A percentile compares a stretch with the other conserved stretches of the same genome.
Evolutionary conservation across 805 yeast species (phyloP).

Genomic region (Candida caryicola): DNA sequence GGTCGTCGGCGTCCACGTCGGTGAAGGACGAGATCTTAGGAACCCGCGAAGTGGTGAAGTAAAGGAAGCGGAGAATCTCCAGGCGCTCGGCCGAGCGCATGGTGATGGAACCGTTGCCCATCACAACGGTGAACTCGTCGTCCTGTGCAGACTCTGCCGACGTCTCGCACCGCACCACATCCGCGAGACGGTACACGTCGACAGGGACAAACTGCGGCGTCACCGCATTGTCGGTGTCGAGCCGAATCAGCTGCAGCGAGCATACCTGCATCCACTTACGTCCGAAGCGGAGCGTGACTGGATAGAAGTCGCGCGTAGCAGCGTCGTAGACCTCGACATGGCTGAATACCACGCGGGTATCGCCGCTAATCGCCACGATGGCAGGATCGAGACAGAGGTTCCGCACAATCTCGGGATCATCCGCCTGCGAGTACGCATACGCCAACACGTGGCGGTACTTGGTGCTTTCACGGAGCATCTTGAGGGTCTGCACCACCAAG

Average conservation of each 20-base stretch:
- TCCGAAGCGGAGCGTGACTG: slow-evolving; percentile 67
- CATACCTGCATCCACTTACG: slow-evolving; percentile 59
- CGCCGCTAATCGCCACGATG: slow-evolving; percentile 33
- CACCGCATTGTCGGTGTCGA: slow-evolving; percentile 17
- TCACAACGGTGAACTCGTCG: slow-evolving; percentile 35
- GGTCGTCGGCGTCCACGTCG: slow-evolving; percentile 14
- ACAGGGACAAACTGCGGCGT: slow-evolving; percentile 33
- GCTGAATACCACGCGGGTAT: slow-evolving; percentile 34
- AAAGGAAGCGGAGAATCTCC: slow-evolving; percentile 69
- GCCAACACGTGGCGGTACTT: slow-evolving; percentile 15
- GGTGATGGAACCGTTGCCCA: slow-evolving; percentile 25
- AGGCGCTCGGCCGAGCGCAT: slow-evolving; percentile 35
- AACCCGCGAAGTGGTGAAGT: slow-evolving; percentile 59
- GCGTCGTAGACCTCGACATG: slow-evolving; percentile 47
- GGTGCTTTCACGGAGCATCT: slow-evolving; percentile 9
- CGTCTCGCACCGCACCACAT: slow-evolving; percentile 36
- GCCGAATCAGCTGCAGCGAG: slow-evolving; percentile 20
- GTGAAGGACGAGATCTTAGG: slow-evolving; percentile 31
- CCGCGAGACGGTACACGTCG: slow-evolving; percentile 31
- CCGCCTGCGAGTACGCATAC: slow-evolving; percentile 34
- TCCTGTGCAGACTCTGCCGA: slow-evolving; percentile 24
- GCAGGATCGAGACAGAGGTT: slow-evolving; percentile 35
- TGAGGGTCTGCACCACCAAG: slow-evolving; percentile 10
- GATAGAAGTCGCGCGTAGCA: slow-evolving; percentile 47
- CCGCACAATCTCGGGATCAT: slow-evolving; percentile 31